A percentile compares a stretch with the other conserved stretches of the same genome.
These are phyloP conservation scores for Tetrapisispora namnaoensis DNA, from an alignment of 805 yeast species.

Conservation along the genomic window DNA sequence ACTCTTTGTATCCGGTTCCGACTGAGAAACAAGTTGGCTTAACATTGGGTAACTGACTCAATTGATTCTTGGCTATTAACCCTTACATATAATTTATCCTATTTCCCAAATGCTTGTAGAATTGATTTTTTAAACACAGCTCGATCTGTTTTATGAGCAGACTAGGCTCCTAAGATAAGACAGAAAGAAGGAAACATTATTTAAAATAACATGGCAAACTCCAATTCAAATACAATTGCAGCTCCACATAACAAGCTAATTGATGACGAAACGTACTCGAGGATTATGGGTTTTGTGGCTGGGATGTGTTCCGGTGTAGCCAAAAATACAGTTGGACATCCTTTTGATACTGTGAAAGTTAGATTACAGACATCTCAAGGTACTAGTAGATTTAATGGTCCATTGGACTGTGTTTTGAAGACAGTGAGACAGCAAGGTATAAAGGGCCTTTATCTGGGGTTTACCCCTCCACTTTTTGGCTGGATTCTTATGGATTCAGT, in stretches of 20 bases:
- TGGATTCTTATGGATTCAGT: constrained; percentile 93
- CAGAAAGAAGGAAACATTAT: too few relatives aligned
- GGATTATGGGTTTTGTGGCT: constrained; percentile 65
- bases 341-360: constrained; percentile 91
- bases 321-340: constrained; percentile 87
- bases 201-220: neutral
- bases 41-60: too few relatives aligned
- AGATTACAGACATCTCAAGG: constrained; percentile 89
- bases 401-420: constrained; percentile 34
- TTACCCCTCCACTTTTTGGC: constrained; percentile 86
- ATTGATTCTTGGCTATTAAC: too few relatives aligned
- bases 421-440: constrained; percentile 46
- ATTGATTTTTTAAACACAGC: too few relatives aligned
- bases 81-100: too few relatives aligned
- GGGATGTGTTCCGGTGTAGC: constrained; percentile 83
- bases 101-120: too few relatives aligned
- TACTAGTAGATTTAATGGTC: constrained; percentile 59
- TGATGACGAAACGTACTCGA: constrained; percentile 18
- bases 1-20: neutral
- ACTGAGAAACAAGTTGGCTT: too few relatives aligned
- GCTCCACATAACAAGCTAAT: constrained; percentile 3
- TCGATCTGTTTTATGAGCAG: too few relatives aligned
- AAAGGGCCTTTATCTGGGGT: constrained; percentile 76
- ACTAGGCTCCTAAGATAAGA: too few relatives aligned
- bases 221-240: neutral